Evolutionary conservation across 83 land plant genomes (phyloP).

Genomic region (Diphasiastrum complanatum): DNA sequence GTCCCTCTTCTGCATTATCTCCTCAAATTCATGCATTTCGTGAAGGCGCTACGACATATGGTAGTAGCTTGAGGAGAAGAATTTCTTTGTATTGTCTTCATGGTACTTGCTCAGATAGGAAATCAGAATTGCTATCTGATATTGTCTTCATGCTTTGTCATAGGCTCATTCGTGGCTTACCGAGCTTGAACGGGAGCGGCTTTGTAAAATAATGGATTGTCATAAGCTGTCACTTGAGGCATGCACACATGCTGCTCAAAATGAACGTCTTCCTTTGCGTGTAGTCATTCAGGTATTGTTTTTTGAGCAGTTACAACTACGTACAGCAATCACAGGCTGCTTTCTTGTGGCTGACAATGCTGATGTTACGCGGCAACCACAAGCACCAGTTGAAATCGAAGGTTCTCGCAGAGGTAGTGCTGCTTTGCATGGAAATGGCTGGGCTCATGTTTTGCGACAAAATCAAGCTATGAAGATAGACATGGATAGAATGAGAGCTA

Average conservation of each 20-base stretch:
- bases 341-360: conserved; percentile 16
- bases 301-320: conserved; percentile 10
- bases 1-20: too few species aligned
- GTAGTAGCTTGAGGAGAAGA: too few species aligned
- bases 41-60: too few species aligned
- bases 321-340: conserved; percentile 11
- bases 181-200: conserved; percentile 1
- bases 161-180: conserved; percentile 4
- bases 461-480: conserved; percentile 11
- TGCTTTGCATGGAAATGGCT: background rate
- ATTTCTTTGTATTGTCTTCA: too few species aligned
- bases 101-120: too few species aligned
- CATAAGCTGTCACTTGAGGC: conserved; percentile 15
- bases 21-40: too few species aligned
- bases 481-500: conserved; percentile 9
- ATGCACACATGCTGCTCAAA: conserved; percentile 13
- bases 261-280: conserved; percentile 7
- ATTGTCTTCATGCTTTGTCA: too few species aligned
- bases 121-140: too few species aligned
- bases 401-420: background rate
- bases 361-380: background rate
- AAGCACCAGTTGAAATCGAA: background rate
- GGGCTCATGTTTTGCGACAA: conserved; percentile 8
- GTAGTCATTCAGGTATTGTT: conserved; percentile 8
- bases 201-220: conserved; percentile 9